These are phyloP conservation scores for Pseudomonodictys pantanalensis DNA, from an alignment of 495 filamentous ascomycete species.

Conservation along the genomic window DNA sequence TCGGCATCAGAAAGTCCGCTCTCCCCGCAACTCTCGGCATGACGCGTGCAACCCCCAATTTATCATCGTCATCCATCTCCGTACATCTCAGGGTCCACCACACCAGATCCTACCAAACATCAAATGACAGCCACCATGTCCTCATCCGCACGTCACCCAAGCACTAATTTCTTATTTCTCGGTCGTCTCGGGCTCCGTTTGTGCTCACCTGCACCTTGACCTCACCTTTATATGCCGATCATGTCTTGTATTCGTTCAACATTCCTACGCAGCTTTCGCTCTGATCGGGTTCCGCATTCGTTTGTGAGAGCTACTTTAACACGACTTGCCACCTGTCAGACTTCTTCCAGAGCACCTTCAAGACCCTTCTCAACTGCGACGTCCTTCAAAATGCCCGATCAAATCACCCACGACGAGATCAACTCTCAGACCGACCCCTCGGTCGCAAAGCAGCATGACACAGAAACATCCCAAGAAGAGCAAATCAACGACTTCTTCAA, in stretches of 20 bases:
- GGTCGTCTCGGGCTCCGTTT: background rate
- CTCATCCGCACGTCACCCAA: constrained; percentile 10
- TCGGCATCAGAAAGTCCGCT: too few species aligned
- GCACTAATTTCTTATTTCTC: background rate
- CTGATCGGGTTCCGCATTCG: background rate
- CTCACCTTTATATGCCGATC: background rate
- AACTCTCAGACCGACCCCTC: constrained; percentile 41
- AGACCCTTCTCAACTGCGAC: constrained; percentile 4
- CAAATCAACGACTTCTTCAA: constrained; percentile 41
- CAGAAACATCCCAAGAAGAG: constrained; percentile 35
- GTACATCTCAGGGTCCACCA: background rate
- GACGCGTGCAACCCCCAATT: constrained; percentile 3
- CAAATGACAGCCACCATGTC: background rate
- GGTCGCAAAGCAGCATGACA: constrained; percentile 41
- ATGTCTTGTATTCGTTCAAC: constrained; percentile 2
- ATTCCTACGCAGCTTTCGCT: background rate
- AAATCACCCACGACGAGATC: constrained; percentile 33
- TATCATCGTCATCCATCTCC: constrained; percentile 3
- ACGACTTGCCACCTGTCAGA: background rate
- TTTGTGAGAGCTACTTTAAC: background rate
- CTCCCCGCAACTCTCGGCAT: constrained; percentile 8
- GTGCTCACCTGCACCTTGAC: background rate
- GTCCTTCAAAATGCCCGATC: constrained; percentile 38
- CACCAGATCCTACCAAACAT: too few species aligned
- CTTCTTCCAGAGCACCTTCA: background rate